These are phyloP conservation scores for Elongisporangium prolatum DNA, from an alignment of 352 stramenopile genomes.

Conservation along the genomic window DNA sequence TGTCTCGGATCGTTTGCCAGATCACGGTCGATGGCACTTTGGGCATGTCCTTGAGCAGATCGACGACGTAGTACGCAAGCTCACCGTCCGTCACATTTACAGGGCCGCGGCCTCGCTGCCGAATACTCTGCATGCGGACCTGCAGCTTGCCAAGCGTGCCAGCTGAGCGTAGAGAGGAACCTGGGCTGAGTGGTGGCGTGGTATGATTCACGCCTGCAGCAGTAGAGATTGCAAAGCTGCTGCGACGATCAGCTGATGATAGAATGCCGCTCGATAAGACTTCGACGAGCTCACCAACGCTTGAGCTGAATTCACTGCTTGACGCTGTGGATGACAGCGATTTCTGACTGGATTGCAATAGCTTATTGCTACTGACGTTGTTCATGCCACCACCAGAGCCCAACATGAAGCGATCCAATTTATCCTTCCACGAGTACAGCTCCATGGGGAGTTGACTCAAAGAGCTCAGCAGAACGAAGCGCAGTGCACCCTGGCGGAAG, in stretches of 20 bases:
- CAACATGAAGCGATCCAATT: slow-evolving; percentile 33
- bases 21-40: slow-evolving; percentile 35
- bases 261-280: slow-evolving; percentile 28
- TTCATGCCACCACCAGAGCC: background rate
- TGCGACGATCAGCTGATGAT: slow-evolving; percentile 2
- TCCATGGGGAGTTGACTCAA: slow-evolving; percentile 30
- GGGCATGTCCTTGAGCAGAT: slow-evolving; percentile 53
- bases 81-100: slow-evolving; percentile 25
- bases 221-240: background rate
- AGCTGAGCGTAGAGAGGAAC: background rate
- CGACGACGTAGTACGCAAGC: slow-evolving; percentile 62
- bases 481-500: slow-evolving; percentile 39
- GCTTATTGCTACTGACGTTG: background rate
- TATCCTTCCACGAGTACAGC: slow-evolving; percentile 52
- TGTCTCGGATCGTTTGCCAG: slow-evolving; percentile 42
- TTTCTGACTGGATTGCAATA: background rate
- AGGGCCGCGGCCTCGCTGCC: slow-evolving; percentile 17
- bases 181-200: background rate
- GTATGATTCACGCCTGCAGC: background rate
- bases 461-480: slow-evolving; percentile 50
- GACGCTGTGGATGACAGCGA: background rate
- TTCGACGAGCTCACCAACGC: slow-evolving; percentile 22
- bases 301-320: slow-evolving; percentile 9
- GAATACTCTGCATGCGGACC: slow-evolving; percentile 21
- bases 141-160: slow-evolving; percentile 18